Conservation (phyloP, 2,329 filamentous ascomycete genomes). For the Fusarium sarcochroum region DNA sequence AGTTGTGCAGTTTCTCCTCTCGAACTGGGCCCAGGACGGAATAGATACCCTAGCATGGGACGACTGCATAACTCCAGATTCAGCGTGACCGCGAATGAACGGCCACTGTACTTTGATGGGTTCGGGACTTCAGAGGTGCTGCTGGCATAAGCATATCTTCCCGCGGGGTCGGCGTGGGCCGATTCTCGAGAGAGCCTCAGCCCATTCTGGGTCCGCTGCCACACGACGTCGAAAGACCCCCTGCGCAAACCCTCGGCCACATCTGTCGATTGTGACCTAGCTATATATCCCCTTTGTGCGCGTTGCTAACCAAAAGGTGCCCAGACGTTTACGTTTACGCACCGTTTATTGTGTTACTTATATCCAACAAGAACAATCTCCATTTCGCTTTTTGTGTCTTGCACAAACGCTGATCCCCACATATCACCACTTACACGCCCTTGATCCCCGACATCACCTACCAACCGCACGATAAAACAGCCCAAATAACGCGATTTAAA, state of each 20-base stretch:
- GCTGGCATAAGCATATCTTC: conserved; percentile 50
- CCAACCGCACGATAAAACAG: conserved; percentile 21
- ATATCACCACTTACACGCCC: conserved; percentile 39
- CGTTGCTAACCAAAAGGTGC: conserved; percentile 30
- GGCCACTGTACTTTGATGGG: conserved; percentile 2
- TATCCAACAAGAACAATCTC: conserved; percentile 31
- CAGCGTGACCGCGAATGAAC: conserved; percentile 25
- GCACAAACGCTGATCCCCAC: conserved; percentile 25
- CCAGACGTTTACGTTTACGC: conserved; percentile 32
- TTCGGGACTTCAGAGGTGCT: conserved; percentile 14
- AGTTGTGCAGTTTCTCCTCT: neutral
- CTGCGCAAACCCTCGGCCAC: conserved; percentile 46
- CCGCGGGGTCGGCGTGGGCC: conserved; percentile 54
- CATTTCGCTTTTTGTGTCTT: conserved; percentile 24
- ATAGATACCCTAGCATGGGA: conserved; percentile 7
- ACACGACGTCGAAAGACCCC: conserved; percentile 54
- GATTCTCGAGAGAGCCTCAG: conserved; percentile 54
- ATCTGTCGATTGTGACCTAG: conserved; percentile 51
- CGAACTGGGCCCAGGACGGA: neutral
- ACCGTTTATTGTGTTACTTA: conserved; percentile 32
- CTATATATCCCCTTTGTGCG: conserved; percentile 51
- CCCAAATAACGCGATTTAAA: conserved; percentile 30
- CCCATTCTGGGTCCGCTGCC: conserved; percentile 54
- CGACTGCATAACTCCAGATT: conserved; percentile 32
- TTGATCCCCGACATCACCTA: conserved; percentile 21